Evolutionary conservation across 805 yeast genomes (phyloP).

Genomic region (Kodamaea lidongshanica): DNA sequence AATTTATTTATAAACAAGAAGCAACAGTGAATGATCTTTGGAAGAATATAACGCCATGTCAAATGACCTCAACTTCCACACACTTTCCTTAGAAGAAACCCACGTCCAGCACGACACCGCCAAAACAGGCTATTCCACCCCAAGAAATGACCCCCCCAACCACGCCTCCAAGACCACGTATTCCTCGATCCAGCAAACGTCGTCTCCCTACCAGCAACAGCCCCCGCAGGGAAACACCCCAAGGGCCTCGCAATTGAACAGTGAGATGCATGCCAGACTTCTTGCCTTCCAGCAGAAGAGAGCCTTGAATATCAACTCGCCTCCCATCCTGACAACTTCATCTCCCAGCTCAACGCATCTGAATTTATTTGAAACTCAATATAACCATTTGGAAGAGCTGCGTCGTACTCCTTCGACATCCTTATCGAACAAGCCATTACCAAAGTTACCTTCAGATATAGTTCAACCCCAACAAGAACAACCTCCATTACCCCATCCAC

Average conservation of each 20-base stretch:
- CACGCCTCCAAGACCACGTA: no score
- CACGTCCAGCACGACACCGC: neutral
- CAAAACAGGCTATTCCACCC: neutral
- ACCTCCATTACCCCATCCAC: no score
- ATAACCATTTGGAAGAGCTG: neutral
- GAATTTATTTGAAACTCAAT: neutral
- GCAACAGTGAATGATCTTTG: no score
- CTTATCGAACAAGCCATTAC: conserved; percentile 19
- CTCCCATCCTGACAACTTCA: conserved; percentile 10
- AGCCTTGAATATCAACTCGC: conserved; percentile 16
- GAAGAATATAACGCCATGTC: conserved; percentile 4
- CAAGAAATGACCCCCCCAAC: conserved; percentile 1
- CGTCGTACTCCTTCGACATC: no score
- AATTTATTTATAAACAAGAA: no score
- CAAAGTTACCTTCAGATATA: conserved; percentile 28
- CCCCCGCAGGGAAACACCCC: neutral
- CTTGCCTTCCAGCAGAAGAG: conserved; percentile 84
- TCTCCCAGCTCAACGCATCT: conserved; percentile 6
- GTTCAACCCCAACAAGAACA: no score
- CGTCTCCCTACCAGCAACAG: conserved; percentile 3
- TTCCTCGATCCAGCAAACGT: conserved; percentile 3
- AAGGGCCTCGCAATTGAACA: conserved; percentile 17
- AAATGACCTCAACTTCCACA: conserved; percentile 3
- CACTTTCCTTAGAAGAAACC: conserved; percentile 3
- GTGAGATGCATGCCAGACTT: conserved; percentile 81